A percentile compares a stretch with the other conserved stretches of the same genome.
These are phyloP conservation scores for Orychophragmus violaceus DNA, from an alignment of 345 rosid genomes.

Conservation along the genomic window DNA sequence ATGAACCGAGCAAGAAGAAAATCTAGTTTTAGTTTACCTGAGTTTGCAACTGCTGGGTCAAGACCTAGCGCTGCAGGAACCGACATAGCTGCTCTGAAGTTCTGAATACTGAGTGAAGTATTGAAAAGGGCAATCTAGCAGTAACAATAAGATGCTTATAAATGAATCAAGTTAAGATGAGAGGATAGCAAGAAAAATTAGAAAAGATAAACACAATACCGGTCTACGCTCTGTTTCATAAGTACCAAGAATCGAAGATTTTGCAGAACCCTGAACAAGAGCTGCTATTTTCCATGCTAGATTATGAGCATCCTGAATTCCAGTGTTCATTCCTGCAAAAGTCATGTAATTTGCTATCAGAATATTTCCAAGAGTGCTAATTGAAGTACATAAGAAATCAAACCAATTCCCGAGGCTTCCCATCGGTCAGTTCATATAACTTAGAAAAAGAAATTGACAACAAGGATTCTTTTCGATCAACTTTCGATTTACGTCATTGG, in stretches of 20 bases:
- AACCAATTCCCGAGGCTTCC: not conserved
- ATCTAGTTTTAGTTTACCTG: conserved; percentile 41
- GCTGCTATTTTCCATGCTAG: conserved; percentile 96
- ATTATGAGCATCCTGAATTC: conserved; percentile 94
- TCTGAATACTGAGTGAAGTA: conserved; percentile 26
- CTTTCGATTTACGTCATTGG: not conserved
- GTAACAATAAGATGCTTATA: conserved; percentile 12
- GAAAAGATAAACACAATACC: conserved; percentile 42
- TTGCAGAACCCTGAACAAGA: conserved; percentile 40
- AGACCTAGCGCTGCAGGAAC: conserved; percentile 90
- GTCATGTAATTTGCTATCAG: conserved; percentile 7
- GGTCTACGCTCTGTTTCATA: conserved; percentile 86
- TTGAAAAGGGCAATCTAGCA: conserved; percentile 71
- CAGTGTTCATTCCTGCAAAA: conserved; percentile 89
- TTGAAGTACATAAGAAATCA: not conserved
- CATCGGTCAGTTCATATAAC: not conserved
- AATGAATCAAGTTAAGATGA: conserved; percentile 6
- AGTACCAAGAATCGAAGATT: conserved; percentile 58
- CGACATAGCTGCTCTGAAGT: conserved; percentile 52
- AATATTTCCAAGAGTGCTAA: conserved; percentile 5
- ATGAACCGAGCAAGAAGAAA: conserved; percentile 13
- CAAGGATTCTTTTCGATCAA: not conserved
- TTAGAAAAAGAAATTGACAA: not conserved
- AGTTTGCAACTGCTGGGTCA: conserved; percentile 69
- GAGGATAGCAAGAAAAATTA: not conserved